phyloP scores from a whole-genome alignment of 1,284 basidiomycete species.

The Marasmius oreades region DNA sequence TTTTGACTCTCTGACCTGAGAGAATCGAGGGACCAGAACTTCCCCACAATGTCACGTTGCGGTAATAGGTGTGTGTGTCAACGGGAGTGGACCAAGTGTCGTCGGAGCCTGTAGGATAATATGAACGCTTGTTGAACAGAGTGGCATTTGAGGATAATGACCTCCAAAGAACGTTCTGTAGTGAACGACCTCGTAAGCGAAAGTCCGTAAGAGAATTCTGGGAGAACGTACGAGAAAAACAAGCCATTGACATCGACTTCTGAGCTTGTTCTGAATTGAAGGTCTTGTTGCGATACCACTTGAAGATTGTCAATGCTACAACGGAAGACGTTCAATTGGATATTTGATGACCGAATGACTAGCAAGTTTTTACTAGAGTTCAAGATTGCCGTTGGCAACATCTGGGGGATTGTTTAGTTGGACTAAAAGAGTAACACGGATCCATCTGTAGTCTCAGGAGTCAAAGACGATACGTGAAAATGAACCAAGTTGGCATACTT shows the following conservation, averaged over 20 bases:
- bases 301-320: constrained; percentile 53
- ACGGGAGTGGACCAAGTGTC: constrained; percentile 59
- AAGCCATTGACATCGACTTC: constrained; percentile 53
- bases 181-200: neutral
- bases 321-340: constrained; percentile 1
- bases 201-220: neutral
- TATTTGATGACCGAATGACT: neutral
- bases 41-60: constrained; percentile 60
- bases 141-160: constrained; percentile 20
- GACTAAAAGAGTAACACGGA: constrained; percentile 51
- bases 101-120: constrained; percentile 45
- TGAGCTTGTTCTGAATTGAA: constrained; percentile 48
- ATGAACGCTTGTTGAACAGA: constrained; percentile 4
- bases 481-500: constrained; percentile 37
- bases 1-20: constrained; percentile 33
- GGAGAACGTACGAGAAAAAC: constrained; percentile 56
- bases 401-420: constrained; percentile 55
- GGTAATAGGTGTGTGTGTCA: constrained; percentile 65
- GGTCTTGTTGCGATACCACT: constrained; percentile 44
- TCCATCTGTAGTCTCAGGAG: constrained; percentile 45
- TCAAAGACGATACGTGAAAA: neutral
- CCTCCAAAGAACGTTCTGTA: constrained; percentile 72
- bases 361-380: constrained; percentile 46
- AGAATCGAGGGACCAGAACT: constrained; percentile 42
- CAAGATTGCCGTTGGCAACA: constrained; percentile 54